A percentile compares a stretch with the other conserved stretches of the same genome.
Evolutionary conservation across 176 grass and related monocot genomes (phyloP).

Genomic region (Hsuehochloa calcarea): DNA sequence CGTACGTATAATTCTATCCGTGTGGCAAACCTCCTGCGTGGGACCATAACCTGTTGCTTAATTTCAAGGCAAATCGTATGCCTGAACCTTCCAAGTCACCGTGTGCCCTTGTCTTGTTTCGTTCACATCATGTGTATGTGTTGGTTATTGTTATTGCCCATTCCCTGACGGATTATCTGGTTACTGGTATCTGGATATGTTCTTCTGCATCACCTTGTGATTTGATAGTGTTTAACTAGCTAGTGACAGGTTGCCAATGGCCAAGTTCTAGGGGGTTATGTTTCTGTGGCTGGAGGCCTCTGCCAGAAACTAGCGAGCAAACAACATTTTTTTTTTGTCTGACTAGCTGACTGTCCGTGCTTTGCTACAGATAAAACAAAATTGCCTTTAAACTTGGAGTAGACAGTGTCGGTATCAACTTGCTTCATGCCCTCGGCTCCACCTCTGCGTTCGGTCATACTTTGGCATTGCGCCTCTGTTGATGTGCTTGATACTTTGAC

Average conservation of each 20-base stretch:
- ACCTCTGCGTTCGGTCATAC: too few species aligned
- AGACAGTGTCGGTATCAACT: too few species aligned
- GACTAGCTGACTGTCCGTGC: too few species aligned
- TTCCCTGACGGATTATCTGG: background rate
- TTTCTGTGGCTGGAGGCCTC: too few species aligned
- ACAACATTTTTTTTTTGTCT: too few species aligned
- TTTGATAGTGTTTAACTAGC: background rate
- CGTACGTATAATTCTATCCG: background rate
- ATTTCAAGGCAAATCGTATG: constrained; percentile 33
- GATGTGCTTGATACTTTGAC: too few species aligned
- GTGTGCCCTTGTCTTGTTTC: background rate
- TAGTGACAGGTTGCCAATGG: background rate
- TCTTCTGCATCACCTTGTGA: background rate
- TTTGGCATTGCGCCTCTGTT: too few species aligned
- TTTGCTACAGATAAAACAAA: too few species aligned
- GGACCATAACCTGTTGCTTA: constrained; percentile 16
- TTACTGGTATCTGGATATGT: background rate
- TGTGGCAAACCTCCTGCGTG: background rate
- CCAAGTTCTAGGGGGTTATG: too few species aligned
- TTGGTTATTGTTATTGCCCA: background rate
- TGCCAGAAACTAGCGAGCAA: too few species aligned
- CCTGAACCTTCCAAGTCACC: constrained; percentile 8
- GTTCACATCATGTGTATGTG: background rate
- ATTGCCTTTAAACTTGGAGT: too few species aligned
- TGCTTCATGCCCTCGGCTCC: too few species aligned